Conservation (phyloP, 306 rosid species). For the Senna siamea region DNA sequence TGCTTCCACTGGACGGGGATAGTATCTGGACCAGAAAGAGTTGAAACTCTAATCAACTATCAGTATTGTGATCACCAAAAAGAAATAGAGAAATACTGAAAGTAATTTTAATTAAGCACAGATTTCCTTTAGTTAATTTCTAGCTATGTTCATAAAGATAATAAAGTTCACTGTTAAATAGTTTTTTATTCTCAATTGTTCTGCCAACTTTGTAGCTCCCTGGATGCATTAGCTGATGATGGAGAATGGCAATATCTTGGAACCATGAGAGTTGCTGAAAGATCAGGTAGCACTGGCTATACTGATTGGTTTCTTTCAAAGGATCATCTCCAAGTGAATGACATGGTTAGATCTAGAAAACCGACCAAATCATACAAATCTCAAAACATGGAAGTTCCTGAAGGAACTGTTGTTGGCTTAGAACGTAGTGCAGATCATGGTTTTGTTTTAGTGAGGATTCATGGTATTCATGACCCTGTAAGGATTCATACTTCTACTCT, state of each 20-base stretch:
- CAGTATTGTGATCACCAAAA: not conserved
- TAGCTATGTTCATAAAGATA: slow-evolving; percentile 30
- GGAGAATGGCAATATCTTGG: slow-evolving; percentile 69
- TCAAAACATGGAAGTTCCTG: slow-evolving; percentile 79
- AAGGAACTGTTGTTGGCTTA: slow-evolving; percentile 79
- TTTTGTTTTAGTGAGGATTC: slow-evolving; percentile 77
- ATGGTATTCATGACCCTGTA: slow-evolving; percentile 77
- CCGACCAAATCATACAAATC: slow-evolving; percentile 64
- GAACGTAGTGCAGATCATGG: slow-evolving; percentile 60
- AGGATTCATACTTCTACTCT: slow-evolving; percentile 66
- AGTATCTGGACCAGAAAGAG: slow-evolving; percentile 9
- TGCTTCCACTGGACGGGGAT: slow-evolving; percentile 19
- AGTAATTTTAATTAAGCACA: slow-evolving; percentile 9
- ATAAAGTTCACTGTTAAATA: slow-evolving; percentile 1
- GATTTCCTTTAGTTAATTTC: slow-evolving; percentile 21
- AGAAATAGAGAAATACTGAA: not conserved
- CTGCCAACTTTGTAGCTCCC: slow-evolving; percentile 57
- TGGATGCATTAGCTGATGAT: slow-evolving; percentile 57
- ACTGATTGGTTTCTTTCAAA: slow-evolving; percentile 81
- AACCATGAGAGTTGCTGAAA: slow-evolving; percentile 46
- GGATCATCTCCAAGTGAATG: slow-evolving; percentile 85
- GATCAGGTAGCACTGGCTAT: slow-evolving; percentile 58
- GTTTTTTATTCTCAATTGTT: slow-evolving; percentile 29
- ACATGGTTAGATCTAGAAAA: slow-evolving; percentile 84
- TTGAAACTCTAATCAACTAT: not conserved